A percentile compares a stretch with the other conserved stretches of the same genome.
Evolutionary conservation across 2,329 filamentous ascomycete species (phyloP).

Genomic region (Xylaria hypoxylon): DNA sequence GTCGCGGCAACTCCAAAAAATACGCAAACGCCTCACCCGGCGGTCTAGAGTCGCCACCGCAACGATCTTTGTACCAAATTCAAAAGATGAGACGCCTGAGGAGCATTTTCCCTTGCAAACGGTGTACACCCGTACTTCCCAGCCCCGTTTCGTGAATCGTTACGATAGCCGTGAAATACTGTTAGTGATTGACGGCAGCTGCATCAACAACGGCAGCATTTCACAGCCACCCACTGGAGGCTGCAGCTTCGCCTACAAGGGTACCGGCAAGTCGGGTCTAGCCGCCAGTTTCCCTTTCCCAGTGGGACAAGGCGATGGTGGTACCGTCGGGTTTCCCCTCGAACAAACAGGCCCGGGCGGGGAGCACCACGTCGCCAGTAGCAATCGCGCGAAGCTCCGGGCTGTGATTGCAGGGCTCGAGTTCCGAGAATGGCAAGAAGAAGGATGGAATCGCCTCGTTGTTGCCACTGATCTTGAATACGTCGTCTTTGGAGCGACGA

Average conservation of each 20-base stretch:
- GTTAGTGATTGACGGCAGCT: constrained; percentile 57
- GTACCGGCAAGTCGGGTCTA: constrained; percentile 29
- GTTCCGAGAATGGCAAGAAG: constrained; percentile 55
- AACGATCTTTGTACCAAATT: constrained; percentile 47
- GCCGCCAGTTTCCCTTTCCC: constrained; percentile 37
- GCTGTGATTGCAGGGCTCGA: constrained; percentile 57
- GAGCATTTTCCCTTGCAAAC: constrained; percentile 52
- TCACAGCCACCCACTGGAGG: constrained; percentile 39
- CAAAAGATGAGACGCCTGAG: constrained; percentile 47
- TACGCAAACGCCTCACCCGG: constrained; percentile 42
- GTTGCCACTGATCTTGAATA: constrained; percentile 62
- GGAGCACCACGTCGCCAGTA: constrained; percentile 50
- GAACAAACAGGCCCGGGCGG: constrained; percentile 54
- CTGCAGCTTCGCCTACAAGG: constrained; percentile 51
- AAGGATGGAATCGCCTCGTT: constrained; percentile 57
- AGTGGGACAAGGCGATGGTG: constrained; percentile 29
- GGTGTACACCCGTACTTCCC: constrained; percentile 41
- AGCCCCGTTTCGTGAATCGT: constrained; percentile 52
- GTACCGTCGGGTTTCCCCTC: constrained; percentile 50
- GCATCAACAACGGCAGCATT: constrained; percentile 54
- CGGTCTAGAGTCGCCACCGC: constrained; percentile 45
- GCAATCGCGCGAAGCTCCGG: constrained; percentile 61
- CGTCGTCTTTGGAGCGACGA: constrained; percentile 56
- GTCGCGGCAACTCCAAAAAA: constrained; percentile 20
- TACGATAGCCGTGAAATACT: constrained; percentile 54